A percentile compares a stretch with the other conserved stretches of the same genome.
These are phyloP conservation scores for Epithemia pelagica DNA, from an alignment of 108 stramenopile species.

Conservation along the genomic window DNA sequence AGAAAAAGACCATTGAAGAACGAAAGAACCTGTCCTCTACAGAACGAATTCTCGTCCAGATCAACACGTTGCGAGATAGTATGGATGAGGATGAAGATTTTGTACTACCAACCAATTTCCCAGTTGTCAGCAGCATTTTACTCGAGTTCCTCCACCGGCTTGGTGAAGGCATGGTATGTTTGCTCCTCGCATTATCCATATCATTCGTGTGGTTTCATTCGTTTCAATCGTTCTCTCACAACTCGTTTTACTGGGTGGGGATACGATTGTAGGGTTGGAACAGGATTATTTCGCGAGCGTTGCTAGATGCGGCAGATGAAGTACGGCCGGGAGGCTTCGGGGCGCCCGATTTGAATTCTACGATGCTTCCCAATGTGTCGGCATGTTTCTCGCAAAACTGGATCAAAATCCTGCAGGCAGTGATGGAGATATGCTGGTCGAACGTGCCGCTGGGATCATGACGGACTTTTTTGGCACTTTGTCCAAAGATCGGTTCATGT, in stretches of 20 bases:
- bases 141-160: no score
- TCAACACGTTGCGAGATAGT: not conserved
- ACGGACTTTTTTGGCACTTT: not conserved
- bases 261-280: no score
- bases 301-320: not conserved
- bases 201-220: no score
- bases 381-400: not conserved
- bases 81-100: constrained; percentile 4
- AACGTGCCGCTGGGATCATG: not conserved
- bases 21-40: not conserved
- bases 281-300: not conserved
- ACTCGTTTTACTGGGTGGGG: no score
- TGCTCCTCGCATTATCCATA: no score
- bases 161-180: no score
- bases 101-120: constrained; percentile 1
- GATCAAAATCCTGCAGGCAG: not conserved
- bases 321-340: not conserved
- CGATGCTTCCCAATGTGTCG: not conserved
- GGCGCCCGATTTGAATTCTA: not conserved
- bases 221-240: no score
- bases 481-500: not conserved
- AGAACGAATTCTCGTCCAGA: not conserved
- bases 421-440: not conserved
- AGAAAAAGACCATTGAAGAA: not conserved
- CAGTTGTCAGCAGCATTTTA: not conserved